A percentile compares a stretch with the other conserved stretches of the same genome.
These are phyloP conservation scores for Aspergillus texensis DNA, from an alignment of 2,329 filamentous ascomycete species.

Conservation along the genomic window DNA sequence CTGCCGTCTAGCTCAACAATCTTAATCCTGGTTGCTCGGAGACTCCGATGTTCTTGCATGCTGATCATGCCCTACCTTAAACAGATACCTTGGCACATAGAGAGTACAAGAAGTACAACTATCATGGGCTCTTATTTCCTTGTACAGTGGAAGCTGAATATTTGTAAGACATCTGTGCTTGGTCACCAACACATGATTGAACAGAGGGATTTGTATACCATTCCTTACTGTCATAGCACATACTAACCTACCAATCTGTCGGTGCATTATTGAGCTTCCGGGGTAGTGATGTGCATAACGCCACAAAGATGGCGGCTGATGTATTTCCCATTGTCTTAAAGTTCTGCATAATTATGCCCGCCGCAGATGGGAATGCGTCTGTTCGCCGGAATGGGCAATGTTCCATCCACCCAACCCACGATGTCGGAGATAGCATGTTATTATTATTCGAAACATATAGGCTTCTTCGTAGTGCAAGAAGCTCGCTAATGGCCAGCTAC, in stretches of 20 bases:
- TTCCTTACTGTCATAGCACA: not conserved
- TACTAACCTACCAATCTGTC: not conserved
- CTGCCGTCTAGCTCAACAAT: not conserved
- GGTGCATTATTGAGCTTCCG: not conserved
- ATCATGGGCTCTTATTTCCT: not conserved
- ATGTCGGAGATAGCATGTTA: not conserved
- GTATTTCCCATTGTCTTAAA: not conserved
- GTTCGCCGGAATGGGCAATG: not conserved
- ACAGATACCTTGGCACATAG: no score
- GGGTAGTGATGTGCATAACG: not conserved
- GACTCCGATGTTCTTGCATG: not conserved
- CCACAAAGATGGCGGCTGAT: not conserved
- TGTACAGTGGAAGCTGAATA: not conserved
- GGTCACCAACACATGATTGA: not conserved
- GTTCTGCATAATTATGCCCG: not conserved
- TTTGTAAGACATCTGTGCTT: no score
- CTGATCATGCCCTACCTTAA: no score
- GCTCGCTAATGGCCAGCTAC: not conserved
- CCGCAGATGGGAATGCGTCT: not conserved
- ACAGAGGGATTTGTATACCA: not conserved
- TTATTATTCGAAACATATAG: not conserved
- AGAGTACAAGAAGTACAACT: no score
- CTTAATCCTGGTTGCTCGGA: not conserved
- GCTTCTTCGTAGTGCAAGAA: not conserved
- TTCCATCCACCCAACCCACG: no score